A percentile compares a stretch with the other conserved stretches of the same genome.
Evolutionary conservation across 352 stramenopile species (phyloP).

Genomic region (Globisporangium alternatum): DNA sequence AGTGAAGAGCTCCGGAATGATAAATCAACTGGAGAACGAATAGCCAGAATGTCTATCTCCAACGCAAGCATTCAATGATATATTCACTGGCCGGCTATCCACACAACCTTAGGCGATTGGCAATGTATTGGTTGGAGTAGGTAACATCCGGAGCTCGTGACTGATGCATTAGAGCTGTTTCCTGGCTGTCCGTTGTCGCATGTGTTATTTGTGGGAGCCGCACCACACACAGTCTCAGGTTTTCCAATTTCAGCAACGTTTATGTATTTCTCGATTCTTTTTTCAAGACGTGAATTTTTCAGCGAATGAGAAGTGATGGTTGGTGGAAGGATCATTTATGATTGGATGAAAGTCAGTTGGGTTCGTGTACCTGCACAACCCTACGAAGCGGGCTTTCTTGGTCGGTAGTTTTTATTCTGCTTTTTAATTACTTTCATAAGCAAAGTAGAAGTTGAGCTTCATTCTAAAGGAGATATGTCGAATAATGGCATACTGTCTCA

Average conservation of each 20-base stretch:
- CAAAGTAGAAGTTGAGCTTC: neutral
- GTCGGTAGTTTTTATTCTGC: neutral
- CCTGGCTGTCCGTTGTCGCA: too few relatives aligned
- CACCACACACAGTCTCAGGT: neutral
- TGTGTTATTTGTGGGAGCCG: neutral
- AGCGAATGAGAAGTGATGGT: neutral
- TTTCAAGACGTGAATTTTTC: neutral
- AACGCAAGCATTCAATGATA: too few relatives aligned
- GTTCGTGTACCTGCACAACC: neutral
- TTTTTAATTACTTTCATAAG: neutral
- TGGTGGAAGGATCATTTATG: neutral
- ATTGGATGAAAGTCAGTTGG: neutral
- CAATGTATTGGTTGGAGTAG: too few relatives aligned
- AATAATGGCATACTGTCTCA: neutral
- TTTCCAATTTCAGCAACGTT: neutral
- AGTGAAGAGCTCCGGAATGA: neutral
- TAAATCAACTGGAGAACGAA: too few relatives aligned
- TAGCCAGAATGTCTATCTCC: too few relatives aligned
- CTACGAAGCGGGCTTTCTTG: conserved; percentile 1
- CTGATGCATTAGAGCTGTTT: too few relatives aligned
- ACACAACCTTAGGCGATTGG: too few relatives aligned
- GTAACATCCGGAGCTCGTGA: too few relatives aligned
- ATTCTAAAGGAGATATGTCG: neutral
- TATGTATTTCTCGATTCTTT: neutral
- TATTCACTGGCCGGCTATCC: too few relatives aligned